Conservation (phyloP, 1,284 basidiomycete genomes). For the Ustilago xerochloae region DNA sequence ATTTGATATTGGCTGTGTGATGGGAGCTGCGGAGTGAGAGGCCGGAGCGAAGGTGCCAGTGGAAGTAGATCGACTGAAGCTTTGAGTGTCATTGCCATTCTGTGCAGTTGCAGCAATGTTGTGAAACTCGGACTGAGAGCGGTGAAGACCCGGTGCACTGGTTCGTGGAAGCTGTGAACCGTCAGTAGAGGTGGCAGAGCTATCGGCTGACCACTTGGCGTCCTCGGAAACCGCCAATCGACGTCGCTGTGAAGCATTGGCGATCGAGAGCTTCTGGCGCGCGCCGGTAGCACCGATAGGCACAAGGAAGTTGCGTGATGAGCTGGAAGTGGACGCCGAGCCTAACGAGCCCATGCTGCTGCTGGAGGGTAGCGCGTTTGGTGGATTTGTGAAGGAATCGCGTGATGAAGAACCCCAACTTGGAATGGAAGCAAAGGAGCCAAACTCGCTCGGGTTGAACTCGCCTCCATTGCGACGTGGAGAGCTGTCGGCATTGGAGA, state of each 20-base stretch:
- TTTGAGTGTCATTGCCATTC: not conserved
- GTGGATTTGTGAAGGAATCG: not conserved
- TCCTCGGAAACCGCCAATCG: slow-evolving; percentile 39
- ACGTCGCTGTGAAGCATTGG: slow-evolving; percentile 51
- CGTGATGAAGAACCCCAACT: slow-evolving; percentile 11
- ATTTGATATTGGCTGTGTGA: not conserved
- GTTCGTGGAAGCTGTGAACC: not conserved
- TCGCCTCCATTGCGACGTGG: slow-evolving; percentile 1
- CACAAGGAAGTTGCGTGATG: slow-evolving; percentile 57
- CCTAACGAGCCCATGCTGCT: slow-evolving; percentile 23
- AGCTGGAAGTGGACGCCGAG: slow-evolving; percentile 11
- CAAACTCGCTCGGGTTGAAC: not conserved
- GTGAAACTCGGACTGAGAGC: slow-evolving; percentile 26
- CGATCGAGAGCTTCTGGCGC: slow-evolving; percentile 59
- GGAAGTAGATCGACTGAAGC: slow-evolving; percentile 19
- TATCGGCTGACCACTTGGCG: slow-evolving; percentile 13
- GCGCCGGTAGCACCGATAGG: slow-evolving; percentile 63
- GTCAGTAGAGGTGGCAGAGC: not conserved
- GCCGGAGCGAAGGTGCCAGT: not conserved
- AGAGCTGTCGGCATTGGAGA: slow-evolving; percentile 6
- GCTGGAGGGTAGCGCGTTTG: slow-evolving; percentile 10
- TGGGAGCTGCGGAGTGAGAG: not conserved
- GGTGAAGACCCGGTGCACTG: slow-evolving; percentile 3
- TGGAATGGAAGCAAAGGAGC: slow-evolving; percentile 18
- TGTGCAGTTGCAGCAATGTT: slow-evolving; percentile 2